These are phyloP conservation scores for Fraxinus greggii DNA, from an alignment of 305 asterid genomes.

Conservation along the genomic window DNA sequence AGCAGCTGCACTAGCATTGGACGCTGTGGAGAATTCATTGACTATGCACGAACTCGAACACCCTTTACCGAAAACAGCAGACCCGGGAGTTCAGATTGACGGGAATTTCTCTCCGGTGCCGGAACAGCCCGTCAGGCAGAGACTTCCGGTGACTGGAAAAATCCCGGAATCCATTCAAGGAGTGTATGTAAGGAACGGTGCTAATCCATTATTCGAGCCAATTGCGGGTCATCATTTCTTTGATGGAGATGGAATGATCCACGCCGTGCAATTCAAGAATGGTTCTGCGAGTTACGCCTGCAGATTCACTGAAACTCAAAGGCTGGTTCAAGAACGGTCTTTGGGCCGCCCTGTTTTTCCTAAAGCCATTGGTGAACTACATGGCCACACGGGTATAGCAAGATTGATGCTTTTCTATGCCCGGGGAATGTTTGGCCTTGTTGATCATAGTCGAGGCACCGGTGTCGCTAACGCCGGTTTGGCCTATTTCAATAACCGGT, in stretches of 20 bases:
- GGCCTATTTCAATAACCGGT: constrained; percentile 66
- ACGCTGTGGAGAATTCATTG: constrained; percentile 43
- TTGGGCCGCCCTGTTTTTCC: constrained; percentile 83
- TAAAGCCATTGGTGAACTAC: constrained; percentile 87
- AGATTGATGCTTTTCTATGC: constrained; percentile 71
- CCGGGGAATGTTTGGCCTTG: constrained; percentile 61
- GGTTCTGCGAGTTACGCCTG: constrained; percentile 75
- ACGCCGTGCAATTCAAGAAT: constrained; percentile 56
- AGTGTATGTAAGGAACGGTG: constrained; percentile 79
- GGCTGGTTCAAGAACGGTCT: constrained; percentile 62
- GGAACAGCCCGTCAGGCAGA: constrained; percentile 40
- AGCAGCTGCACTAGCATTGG: constrained; percentile 52
- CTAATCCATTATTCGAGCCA: constrained; percentile 80
- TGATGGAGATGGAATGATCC: constrained; percentile 96
- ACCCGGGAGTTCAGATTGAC: constrained; percentile 46
- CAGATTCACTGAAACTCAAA: constrained; percentile 75
- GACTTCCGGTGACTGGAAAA: constrained; percentile 51
- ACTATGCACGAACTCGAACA: constrained; percentile 36
- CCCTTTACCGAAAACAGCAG: constrained; percentile 52
- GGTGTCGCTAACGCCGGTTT: constrained; percentile 95
- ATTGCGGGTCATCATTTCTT: constrained; percentile 87
- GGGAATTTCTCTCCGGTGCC: constrained; percentile 56
- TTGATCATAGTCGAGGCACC: constrained; percentile 65
- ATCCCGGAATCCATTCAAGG: constrained; percentile 67
- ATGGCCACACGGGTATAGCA: constrained; percentile 86